Conservation (phyloP, 768 basidiomycete genomes). For the Lactarius trivialis region DNA sequence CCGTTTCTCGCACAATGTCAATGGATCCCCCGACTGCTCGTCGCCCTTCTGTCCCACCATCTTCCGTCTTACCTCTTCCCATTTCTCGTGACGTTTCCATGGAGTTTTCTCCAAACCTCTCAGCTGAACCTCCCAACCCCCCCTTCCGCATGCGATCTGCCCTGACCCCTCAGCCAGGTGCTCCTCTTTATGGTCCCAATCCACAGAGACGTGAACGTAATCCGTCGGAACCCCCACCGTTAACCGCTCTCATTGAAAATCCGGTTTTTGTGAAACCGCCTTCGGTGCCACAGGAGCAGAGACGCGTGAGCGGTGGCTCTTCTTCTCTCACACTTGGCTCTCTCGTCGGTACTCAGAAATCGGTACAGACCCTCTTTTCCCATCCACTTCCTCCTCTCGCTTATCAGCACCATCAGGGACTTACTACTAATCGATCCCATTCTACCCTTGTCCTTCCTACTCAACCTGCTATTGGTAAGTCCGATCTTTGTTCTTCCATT, state of each 20-base stretch:
- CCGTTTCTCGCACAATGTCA: constrained; percentile 57
- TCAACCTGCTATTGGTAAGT: constrained; percentile 15
- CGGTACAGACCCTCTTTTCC: constrained; percentile 12
- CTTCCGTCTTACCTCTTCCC: constrained; percentile 31
- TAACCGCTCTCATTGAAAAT: constrained; percentile 53
- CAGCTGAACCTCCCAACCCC: constrained; percentile 35
- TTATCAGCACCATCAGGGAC: constrained; percentile 11
- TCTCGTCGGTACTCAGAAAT: constrained; percentile 23
- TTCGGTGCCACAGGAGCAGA: constrained; percentile 25
- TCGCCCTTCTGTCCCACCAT: constrained; percentile 20
- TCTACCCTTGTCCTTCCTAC: constrained; percentile 8
- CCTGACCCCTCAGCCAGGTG: constrained; percentile 60
- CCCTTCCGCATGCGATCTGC: constrained; percentile 61
- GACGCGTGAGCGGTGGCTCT: constrained; percentile 3
- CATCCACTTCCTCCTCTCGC: not conserved
- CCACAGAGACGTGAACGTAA: constrained; percentile 41
- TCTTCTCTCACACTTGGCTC: constrained; percentile 26
- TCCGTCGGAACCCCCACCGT: constrained; percentile 62
- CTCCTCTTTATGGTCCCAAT: constrained; percentile 37
- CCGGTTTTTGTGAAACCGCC: constrained; percentile 68
- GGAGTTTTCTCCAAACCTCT: constrained; percentile 30
- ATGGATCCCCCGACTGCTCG: constrained; percentile 47
- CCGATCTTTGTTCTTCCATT: not conserved
- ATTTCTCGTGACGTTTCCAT: constrained; percentile 39
- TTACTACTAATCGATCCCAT: constrained; percentile 14